Evolutionary conservation across 2,329 filamentous ascomycete species (phyloP).

Genomic region (Didymosphaeria variabile): DNA sequence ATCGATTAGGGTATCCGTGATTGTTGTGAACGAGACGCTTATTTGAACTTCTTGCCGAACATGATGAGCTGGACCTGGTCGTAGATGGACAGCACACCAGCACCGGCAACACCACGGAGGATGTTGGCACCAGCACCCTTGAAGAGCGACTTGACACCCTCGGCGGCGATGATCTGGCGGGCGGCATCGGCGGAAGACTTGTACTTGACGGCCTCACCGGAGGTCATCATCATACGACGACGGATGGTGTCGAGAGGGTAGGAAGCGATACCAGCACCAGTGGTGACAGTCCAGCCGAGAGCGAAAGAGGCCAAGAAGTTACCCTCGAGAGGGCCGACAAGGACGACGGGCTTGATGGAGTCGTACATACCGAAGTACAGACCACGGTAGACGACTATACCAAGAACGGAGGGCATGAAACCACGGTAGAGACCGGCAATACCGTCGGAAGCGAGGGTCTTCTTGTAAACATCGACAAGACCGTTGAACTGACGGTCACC

Average conservation of each 20-base stretch:
- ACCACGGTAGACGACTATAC: slow-evolving; percentile 99
- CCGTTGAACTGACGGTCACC: slow-evolving; percentile 99
- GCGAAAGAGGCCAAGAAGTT: slow-evolving; percentile 99
- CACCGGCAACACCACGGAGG: slow-evolving; percentile 99
- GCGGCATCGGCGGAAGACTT: slow-evolving; percentile 93
- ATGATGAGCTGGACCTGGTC: slow-evolving; percentile 99
- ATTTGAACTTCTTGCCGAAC: slow-evolving; percentile 99
- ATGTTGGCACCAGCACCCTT: slow-evolving; percentile 99
- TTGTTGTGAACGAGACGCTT: slow-evolving; percentile 45
- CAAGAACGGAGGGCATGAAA: slow-evolving; percentile 99
- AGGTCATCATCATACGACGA: slow-evolving; percentile 99
- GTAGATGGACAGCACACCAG: slow-evolving; percentile 99
- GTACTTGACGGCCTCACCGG: slow-evolving; percentile 98
- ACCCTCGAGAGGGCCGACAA: slow-evolving; percentile 88
- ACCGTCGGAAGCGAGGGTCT: slow-evolving; percentile 99
- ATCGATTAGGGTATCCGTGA: slow-evolving; percentile 49
- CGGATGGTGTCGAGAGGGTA: slow-evolving; percentile 99
- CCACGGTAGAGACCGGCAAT: slow-evolving; percentile 99
- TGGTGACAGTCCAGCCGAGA: slow-evolving; percentile 99
- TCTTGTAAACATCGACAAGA: slow-evolving; percentile 99
- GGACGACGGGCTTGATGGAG: slow-evolving; percentile 98
- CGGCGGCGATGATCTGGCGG: slow-evolving; percentile 92
- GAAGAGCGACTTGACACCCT: slow-evolving; percentile 99
- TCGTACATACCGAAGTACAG: slow-evolving; percentile 99
- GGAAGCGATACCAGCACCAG: slow-evolving; percentile 99